A percentile compares a stretch with the other conserved stretches of the same genome.
These are phyloP conservation scores for Prasinococcaceae sp. DNA, from an alignment of 139 green algal species.

Conservation along the genomic window DNA sequence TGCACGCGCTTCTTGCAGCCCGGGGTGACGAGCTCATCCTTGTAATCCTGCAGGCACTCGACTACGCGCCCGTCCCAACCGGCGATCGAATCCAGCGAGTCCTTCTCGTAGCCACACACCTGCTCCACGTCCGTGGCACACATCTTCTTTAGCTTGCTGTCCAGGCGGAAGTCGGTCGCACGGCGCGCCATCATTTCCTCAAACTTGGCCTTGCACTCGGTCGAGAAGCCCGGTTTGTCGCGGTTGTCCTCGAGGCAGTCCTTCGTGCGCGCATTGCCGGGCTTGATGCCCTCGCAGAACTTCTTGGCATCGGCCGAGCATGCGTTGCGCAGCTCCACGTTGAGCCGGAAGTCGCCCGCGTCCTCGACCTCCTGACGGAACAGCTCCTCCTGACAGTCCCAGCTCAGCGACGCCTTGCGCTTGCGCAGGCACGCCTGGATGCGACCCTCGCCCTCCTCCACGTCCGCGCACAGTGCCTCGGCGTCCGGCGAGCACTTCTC, in stretches of 20 bases:
- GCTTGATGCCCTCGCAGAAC: slow-evolving; percentile 42
- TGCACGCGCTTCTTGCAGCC: slow-evolving; percentile 44
- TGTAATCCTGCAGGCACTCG: slow-evolving; percentile 33
- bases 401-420: slow-evolving; percentile 26
- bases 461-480: slow-evolving; percentile 35
- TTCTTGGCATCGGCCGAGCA: slow-evolving; percentile 53
- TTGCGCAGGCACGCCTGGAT: slow-evolving; percentile 48
- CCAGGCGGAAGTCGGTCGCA: slow-evolving; percentile 27
- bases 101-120: slow-evolving; percentile 33
- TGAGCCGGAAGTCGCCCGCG: slow-evolving; percentile 57
- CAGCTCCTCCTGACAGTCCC: slow-evolving; percentile 56
- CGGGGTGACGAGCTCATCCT: slow-evolving; percentile 23
- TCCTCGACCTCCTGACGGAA: slow-evolving; percentile 66
- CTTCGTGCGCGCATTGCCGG: slow-evolving; percentile 45
- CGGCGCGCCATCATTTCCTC: slow-evolving; percentile 29
- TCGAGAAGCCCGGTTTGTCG: slow-evolving; percentile 11
- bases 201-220: slow-evolving; percentile 28
- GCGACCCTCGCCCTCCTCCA: slow-evolving; percentile 33
- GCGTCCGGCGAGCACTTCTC: slow-evolving; percentile 38
- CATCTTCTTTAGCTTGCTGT: slow-evolving; percentile 11
- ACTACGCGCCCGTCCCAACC: slow-evolving; percentile 25
- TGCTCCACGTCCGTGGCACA: slow-evolving; percentile 36
- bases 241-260: slow-evolving; percentile 32
- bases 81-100: slow-evolving; percentile 11
- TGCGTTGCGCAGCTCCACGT: slow-evolving; percentile 36